Conservation (phyloP, 1,139 yeast species). For the Debaryomyces coudertii region DNA sequence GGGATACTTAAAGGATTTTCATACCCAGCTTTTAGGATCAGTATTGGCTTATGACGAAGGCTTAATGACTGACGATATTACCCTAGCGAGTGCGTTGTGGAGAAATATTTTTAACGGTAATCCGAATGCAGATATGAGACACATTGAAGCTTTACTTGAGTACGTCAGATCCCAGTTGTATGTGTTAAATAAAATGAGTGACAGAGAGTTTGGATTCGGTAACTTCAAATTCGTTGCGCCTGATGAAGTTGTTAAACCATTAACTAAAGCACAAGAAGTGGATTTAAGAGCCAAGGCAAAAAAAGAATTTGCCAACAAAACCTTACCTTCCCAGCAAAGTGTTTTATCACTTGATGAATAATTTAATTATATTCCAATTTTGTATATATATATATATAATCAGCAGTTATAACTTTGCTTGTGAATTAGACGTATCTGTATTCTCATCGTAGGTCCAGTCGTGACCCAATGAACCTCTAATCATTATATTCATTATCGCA, state of each 20-base stretch:
- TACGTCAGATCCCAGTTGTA: slow-evolving; percentile 89
- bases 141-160: slow-evolving; percentile 83
- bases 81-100: slow-evolving; percentile 88
- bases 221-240: slow-evolving; percentile 87
- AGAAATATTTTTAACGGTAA: slow-evolving; percentile 89
- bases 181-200: slow-evolving; percentile 81
- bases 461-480: slow-evolving; percentile 49
- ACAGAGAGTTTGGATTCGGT: slow-evolving; percentile 92
- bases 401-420: slow-evolving; percentile 20
- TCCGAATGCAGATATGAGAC: slow-evolving; percentile 77
- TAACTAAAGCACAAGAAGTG: slow-evolving; percentile 64
- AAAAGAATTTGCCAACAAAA: slow-evolving; percentile 37
- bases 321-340: slow-evolving; percentile 66
- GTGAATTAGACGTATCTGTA: slow-evolving; percentile 5
- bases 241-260: slow-evolving; percentile 71
- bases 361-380: slow-evolving; percentile 7
- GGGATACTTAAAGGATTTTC: slow-evolving; percentile 85
- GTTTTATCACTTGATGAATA: slow-evolving; percentile 63
- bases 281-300: slow-evolving; percentile 45
- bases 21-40: slow-evolving; percentile 86
- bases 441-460: slow-evolving; percentile 37
- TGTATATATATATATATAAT: slow-evolving; percentile 8
- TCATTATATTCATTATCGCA: slow-evolving; percentile 63
- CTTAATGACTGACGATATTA: slow-evolving; percentile 76
- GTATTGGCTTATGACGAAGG: slow-evolving; percentile 95